Conservation (phyloP, 306 rosid genomes). For the Acacia crassicarpa region DNA sequence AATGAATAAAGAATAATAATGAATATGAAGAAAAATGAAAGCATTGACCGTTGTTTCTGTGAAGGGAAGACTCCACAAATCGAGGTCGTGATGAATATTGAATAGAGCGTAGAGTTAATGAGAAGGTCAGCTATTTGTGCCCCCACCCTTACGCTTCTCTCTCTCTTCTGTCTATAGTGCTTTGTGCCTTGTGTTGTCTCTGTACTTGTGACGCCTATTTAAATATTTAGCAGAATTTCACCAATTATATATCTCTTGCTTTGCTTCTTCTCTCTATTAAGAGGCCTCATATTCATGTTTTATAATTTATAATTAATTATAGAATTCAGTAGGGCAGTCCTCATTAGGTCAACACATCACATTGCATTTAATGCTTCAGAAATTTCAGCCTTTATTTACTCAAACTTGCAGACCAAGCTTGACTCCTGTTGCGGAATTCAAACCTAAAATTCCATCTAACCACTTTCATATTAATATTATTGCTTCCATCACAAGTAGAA, state of each 20-base stretch:
- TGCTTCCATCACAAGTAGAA: neutral
- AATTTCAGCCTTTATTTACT: neutral
- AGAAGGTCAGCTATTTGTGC: neutral
- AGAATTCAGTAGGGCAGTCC: neutral
- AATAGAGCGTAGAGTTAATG: neutral
- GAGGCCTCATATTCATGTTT: too few relatives aligned
- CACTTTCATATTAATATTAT: neutral
- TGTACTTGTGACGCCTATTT: conserved; percentile 9
- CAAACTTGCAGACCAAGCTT: neutral
- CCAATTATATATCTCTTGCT: neutral
- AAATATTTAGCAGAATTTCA: neutral
- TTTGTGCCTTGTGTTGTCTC: conserved; percentile 30
- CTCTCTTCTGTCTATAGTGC: neutral
- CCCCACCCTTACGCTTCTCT: conserved; percentile 19
- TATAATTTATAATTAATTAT: too few relatives aligned
- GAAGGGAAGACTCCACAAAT: neutral
- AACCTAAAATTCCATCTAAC: neutral
- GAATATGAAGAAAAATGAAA: neutral
- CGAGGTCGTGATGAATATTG: neutral
- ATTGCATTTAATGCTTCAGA: neutral
- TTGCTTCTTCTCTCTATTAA: neutral
- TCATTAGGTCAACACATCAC: neutral
- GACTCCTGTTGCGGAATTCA: neutral
- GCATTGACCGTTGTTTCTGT: neutral
- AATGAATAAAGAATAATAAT: neutral